Base-by-base conservation (phyloP, 2,329 filamentous ascomycete genomes). In the Fusarium anthophilum region DNA sequence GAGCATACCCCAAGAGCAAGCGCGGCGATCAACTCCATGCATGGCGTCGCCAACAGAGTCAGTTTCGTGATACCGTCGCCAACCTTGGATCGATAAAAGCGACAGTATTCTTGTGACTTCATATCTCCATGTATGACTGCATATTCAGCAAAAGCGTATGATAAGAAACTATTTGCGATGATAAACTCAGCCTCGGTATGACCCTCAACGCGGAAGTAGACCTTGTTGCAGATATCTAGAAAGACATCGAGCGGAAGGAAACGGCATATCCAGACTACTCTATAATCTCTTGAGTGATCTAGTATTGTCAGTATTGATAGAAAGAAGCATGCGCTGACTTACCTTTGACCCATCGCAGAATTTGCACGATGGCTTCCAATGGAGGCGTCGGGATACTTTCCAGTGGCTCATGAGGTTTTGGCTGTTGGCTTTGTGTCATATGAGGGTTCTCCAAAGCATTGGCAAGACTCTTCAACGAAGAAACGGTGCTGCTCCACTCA, bases 181-280 rank as follows among this genome's bases (percentile, higher is more conserved):
- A 83, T 78, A 12, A 81, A 78, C 17, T 83, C 81, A 7, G 79
- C 55, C 20, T 81, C 76, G 0, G 66, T 77, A 58, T 83, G 79
- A 10, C 79, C 77, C 13, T 82, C 78, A 8, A 82, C 62, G 2
- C 80, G 79, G 53, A 84, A 84, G 61, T 82, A 84, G 13, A 84
- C 76, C 64, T 80, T 81, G 32, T 74, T 77, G 47, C 81, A 82
- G 15, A 80, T 76, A 6, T 81, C 76, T 6, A 78, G 71, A 35
- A 82, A 83, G 2, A 48, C 76, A 2, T 79, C 60, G 0, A 82
- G 69, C 2, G 83, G 80, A 20, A 83, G 77, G 9, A 84, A 75
- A 9, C 76, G 75, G 22, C 76, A 80, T 20, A 84, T 71, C 76
- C 81, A 81, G 2, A 43, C n/a, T 1, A 83, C 75, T 45, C 78